Evolutionary conservation across 495 filamentous ascomycete species (phyloP), one percentile per base, ranked within the genome.

Genomic region (Trichoderma gamsii): DNA sequence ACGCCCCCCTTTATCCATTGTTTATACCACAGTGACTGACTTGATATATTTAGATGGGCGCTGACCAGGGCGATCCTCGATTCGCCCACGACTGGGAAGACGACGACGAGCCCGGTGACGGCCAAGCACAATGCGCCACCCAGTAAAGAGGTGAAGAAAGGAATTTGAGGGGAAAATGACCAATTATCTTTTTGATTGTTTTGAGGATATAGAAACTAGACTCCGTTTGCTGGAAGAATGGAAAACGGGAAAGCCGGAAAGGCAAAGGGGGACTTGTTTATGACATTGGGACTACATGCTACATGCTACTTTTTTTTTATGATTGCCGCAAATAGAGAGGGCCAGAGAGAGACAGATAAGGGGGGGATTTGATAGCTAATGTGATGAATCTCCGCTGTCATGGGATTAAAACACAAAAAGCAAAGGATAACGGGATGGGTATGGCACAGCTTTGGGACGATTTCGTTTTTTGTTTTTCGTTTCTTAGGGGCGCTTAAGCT

Each of bases 21-120:
- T 43, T 44, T 32, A 41, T 2, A 65, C 4, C 7, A 43, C 13
- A 64, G 27, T 21, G 27, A 52, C 27, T 41, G 3, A 66, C 49
- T 46, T 9, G 43, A 51, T 7, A 66, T 35, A 11, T 38, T 41
- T 69, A 87, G 84, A 89, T 89, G 79, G 88, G 88, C 35, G 85
- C 80, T 41, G 76, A 87, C 49, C 87, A 86, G 63, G 87, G 86
- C 64, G 90, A 92, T 74, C 86, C 85, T 8, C 79, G 89, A 66
- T 90, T 84, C 21, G 88, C 85, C 13, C 87, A 84, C 41, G 90
- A 87, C 13, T 93, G 90, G 88, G 88, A 89, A 69, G 91, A 97
- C 70, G 92, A 93, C 2, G 90, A 81, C 4, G 81, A 80, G 21
- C 76, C 35, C 35, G 35, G 73, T 1, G 82, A 77, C 13, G 83